Conservation (phyloP, 257 asterid species). For the Ligustrum vulgare region DNA sequence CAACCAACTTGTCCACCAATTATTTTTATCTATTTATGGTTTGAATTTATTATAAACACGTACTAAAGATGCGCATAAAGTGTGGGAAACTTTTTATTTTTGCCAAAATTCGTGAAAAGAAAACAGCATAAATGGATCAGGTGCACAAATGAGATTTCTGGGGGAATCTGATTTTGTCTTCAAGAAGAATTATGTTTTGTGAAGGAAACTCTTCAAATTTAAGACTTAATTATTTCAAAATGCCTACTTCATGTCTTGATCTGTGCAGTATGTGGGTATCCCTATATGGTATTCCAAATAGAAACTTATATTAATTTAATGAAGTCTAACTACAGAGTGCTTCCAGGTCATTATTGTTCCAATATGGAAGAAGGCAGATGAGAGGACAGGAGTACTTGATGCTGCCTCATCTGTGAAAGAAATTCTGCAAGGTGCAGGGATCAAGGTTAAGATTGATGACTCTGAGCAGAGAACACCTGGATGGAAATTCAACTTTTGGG, state of each 20-base stretch:
- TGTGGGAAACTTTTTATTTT: background rate
- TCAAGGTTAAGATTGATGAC: conserved; percentile 79
- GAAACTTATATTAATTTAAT: conserved; percentile 16
- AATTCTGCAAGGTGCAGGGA: conserved; percentile 69
- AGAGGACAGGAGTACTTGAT: conserved; percentile 63
- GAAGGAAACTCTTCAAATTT: background rate
- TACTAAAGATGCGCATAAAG: background rate
- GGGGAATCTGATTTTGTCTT: conserved; percentile 7
- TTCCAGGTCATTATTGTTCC: conserved; percentile 87
- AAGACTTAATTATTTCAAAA: conserved; percentile 17
- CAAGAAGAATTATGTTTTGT: background rate
- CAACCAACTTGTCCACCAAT: too few species aligned
- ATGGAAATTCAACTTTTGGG: conserved; percentile 97
- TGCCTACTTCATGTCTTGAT: conserved; percentile 10
- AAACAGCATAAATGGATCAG: background rate
- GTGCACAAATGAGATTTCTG: background rate
- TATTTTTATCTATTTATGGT: too few species aligned
- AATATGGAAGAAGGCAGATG: conserved; percentile 85
- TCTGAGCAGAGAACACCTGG: conserved; percentile 99
- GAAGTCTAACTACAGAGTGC: conserved; percentile 19
- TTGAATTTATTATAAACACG: too few species aligned
- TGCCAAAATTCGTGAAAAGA: background rate
- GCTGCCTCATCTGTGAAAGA: conserved; percentile 74
- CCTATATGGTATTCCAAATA: conserved; percentile 1
- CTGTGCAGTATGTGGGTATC: conserved; percentile 5